Conservation (phyloP, 352 stramenopile genomes). For the Globisporangium ultimum region DNA sequence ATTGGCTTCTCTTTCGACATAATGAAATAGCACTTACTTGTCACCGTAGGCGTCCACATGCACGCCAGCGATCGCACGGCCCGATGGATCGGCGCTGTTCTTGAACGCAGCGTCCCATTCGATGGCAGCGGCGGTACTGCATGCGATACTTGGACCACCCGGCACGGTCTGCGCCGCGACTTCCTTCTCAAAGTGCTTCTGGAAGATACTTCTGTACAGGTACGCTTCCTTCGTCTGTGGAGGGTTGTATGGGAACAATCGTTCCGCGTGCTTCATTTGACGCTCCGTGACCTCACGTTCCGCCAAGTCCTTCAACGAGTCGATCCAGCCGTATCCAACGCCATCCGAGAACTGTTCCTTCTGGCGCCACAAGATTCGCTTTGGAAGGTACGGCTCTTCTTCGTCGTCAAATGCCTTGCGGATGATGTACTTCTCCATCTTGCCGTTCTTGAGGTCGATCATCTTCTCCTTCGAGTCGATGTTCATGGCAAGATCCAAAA, state of each 20-base stretch:
- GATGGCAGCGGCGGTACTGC: constrained; percentile 96
- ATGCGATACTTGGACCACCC: constrained; percentile 97
- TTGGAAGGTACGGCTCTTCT: constrained; percentile 96
- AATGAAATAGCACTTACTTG: constrained; percentile 5
- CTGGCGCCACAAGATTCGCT: constrained; percentile 98
- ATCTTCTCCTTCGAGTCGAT: constrained; percentile 97
- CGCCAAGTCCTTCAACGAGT: constrained; percentile 94
- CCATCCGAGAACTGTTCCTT: constrained; percentile 99
- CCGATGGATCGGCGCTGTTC: constrained; percentile 93
- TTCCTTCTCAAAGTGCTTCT: constrained; percentile 97
- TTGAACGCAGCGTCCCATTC: constrained; percentile 97
- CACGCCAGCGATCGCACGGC: constrained; percentile 92
- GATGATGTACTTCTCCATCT: constrained; percentile 99
- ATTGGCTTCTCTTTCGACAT: not conserved
- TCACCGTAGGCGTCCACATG: constrained; percentile 93
- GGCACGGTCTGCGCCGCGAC: constrained; percentile 96
- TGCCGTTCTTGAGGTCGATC: constrained; percentile 88
- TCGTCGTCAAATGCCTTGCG: constrained; percentile 98
- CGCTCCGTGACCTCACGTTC: constrained; percentile 94
- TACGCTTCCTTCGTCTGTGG: constrained; percentile 98
- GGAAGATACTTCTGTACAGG: constrained; percentile 96
- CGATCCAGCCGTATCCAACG: constrained; percentile 99
- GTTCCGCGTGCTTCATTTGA: constrained; percentile 92
- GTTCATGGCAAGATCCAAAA: constrained; percentile 98
- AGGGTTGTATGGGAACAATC: constrained; percentile 98